phyloP scores from a whole-genome alignment of 106 monocot genomes.

The Vanilla planifolia region DNA sequence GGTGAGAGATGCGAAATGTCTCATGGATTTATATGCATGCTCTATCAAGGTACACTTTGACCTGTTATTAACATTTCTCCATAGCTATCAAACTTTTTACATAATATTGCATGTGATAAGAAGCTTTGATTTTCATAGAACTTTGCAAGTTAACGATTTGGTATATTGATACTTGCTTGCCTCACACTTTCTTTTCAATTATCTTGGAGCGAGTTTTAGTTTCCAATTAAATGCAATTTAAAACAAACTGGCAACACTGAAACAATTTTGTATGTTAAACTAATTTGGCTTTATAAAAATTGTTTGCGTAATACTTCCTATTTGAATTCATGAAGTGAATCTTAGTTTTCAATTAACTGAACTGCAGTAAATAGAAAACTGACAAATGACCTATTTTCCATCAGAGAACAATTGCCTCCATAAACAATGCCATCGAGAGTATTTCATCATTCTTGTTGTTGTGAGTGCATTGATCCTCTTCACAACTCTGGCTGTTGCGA shows the following conservation, averaged over 20 bases:
- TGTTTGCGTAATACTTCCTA: no score
- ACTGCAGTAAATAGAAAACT: not conserved
- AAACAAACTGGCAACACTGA: no score
- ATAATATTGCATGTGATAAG: no score
- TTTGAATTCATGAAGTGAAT: conserved; percentile 2
- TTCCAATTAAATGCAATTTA: no score
- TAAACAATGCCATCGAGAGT: conserved; percentile 78
- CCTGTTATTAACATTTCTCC: not conserved
- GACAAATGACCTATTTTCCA: not conserved
- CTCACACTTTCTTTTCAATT: no score
- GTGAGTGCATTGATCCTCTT: conserved; percentile 83
- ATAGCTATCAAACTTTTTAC: not conserved
- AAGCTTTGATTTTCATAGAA: no score
- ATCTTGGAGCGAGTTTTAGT: no score
- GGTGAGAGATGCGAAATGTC: conserved; percentile 60
- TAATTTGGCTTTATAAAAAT: no score
- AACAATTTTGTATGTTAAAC: no score
- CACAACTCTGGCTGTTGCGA: conserved; percentile 57
- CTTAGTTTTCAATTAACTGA: not conserved
- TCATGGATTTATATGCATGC: conserved; percentile 71
- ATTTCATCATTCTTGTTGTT: conserved; percentile 67
- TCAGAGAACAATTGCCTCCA: conserved; percentile 52
- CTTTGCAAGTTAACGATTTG: no score
- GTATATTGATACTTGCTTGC: no score
- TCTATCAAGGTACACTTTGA: conserved; percentile 39